Conservation (phyloP, 78 protist species). For the Chrysochromulina parva region DNA sequence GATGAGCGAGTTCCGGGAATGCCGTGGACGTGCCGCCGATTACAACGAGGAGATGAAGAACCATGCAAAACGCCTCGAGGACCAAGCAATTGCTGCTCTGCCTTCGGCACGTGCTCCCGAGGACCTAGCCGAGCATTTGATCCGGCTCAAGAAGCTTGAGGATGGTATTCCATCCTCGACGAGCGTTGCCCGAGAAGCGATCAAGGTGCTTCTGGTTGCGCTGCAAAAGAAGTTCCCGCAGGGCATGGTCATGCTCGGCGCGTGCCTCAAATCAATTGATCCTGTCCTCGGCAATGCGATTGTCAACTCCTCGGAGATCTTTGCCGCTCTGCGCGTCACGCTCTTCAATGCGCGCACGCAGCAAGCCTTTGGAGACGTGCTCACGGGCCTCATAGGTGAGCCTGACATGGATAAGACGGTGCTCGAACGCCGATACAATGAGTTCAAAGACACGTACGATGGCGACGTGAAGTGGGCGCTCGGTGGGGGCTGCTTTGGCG, state of each 20-base stretch:
- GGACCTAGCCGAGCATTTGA: neutral
- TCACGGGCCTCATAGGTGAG: no score
- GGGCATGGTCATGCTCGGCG: neutral
- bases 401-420: neutral
- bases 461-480: neutral
- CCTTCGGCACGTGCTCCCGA: no score
- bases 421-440: neutral
- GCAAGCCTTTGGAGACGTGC: neutral
- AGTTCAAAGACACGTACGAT: neutral
- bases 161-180: neutral
- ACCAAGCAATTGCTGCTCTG: neutral
- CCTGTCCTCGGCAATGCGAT: neutral
- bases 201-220: neutral
- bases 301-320: neutral
- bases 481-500: neutral
- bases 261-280: neutral
- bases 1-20: no score
- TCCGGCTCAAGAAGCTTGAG: neutral
- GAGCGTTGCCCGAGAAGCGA: neutral
- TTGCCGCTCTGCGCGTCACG: neutral
- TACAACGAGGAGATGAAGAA: neutral
- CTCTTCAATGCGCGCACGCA: neutral
- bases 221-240: neutral
- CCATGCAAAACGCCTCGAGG: neutral
- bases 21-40: no score